A percentile compares a stretch with the other conserved stretches of the same genome.
Conservation (phyloP, 306 rosid genomes). For the Medicago ruthenica region DNA sequence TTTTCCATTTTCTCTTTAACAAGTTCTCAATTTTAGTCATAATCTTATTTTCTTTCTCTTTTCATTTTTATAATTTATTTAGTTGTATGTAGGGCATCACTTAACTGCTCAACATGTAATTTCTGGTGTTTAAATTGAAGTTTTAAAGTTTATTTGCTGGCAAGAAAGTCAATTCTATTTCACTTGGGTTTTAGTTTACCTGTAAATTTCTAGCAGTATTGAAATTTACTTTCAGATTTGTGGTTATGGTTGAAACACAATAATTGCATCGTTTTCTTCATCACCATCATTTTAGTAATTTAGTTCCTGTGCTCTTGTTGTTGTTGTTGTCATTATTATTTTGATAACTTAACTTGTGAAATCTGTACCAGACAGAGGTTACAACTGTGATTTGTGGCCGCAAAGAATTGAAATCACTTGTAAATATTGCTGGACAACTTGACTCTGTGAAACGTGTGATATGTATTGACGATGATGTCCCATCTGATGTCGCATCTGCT, state of each 20-base stretch:
- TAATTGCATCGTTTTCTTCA: conserved; percentile 7
- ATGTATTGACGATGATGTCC: conserved; percentile 77
- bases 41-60: background rate
- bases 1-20: conserved; percentile 17
- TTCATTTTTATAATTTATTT: conserved; percentile 24
- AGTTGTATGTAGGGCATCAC: conserved; percentile 8
- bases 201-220: conserved; percentile 30
- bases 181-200: conserved; percentile 25
- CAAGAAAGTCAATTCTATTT: conserved; percentile 21
- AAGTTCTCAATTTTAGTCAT: conserved; percentile 13
- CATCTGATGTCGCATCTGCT: conserved; percentile 54
- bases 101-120: conserved; percentile 23
- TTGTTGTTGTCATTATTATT: background rate
- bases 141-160: conserved; percentile 23
- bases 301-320: background rate
- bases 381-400: conserved; percentile 88
- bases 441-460: conserved; percentile 78
- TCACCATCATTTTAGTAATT: background rate
- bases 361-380: conserved; percentile 80
- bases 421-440: conserved; percentile 72
- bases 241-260: conserved; percentile 24
- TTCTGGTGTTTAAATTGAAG: conserved; percentile 29
- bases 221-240: background rate
- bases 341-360: conserved; percentile 19
- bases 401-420: conserved; percentile 81